Percentiles rank a stretch among this genome's conserved stretches.
Conservation (phyloP, 2,329 filamentous ascomycete genomes). For the Emericellopsis cladophorae region DNA sequence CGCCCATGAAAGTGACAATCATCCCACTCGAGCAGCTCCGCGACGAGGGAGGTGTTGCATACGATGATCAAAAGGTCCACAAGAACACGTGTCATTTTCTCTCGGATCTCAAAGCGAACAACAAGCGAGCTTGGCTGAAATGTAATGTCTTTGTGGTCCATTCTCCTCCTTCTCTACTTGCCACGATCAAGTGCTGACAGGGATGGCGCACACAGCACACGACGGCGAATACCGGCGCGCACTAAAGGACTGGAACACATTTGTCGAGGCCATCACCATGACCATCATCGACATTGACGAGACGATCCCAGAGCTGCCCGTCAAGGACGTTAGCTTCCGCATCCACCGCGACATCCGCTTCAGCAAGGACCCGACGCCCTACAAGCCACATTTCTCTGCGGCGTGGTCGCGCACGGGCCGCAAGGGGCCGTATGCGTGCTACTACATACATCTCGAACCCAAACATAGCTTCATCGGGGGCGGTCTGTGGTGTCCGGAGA, state of each 20-base stretch:
- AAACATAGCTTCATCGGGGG: slow-evolving; percentile 58
- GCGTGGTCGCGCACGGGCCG: slow-evolving; percentile 79
- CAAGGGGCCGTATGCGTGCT: slow-evolving; percentile 78
- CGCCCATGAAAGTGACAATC: slow-evolving; percentile 18
- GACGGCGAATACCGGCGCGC: slow-evolving; percentile 69
- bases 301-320: slow-evolving; percentile 74
- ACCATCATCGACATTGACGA: slow-evolving; percentile 61
- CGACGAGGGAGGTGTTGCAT: slow-evolving; percentile 23
- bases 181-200: neutral
- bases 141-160: slow-evolving; percentile 19
- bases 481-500: slow-evolving; percentile 71
- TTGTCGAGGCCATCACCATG: slow-evolving; percentile 59
- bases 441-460: slow-evolving; percentile 77
- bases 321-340: slow-evolving; percentile 76
- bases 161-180: neutral
- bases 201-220: slow-evolving; percentile 39
- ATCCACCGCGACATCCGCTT: slow-evolving; percentile 84
- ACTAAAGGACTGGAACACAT: slow-evolving; percentile 70
- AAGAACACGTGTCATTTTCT: slow-evolving; percentile 46
- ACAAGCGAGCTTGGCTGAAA: slow-evolving; percentile 46
- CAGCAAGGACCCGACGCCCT: slow-evolving; percentile 72
- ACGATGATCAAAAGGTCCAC: slow-evolving; percentile 39
- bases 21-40: slow-evolving; percentile 22
- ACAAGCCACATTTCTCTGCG: slow-evolving; percentile 80
- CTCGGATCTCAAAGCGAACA: slow-evolving; percentile 45